Conservation (phyloP, 2,329 filamentous ascomycete species). For the Aspergillus sp. region DNA sequence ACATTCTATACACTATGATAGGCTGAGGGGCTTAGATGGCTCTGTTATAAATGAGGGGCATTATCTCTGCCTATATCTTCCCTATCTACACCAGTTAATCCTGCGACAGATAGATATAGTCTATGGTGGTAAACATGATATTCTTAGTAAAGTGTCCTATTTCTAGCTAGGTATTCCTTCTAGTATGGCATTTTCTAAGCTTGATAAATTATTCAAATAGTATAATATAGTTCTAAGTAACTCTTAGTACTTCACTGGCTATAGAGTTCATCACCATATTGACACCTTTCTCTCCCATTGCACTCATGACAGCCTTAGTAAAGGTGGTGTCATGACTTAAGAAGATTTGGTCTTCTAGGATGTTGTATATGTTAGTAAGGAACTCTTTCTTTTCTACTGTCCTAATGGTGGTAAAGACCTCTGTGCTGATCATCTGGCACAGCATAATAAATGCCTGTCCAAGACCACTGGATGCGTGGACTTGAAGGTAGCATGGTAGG, state of each 20-base stretch:
- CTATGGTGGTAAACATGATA: conserved; percentile 4
- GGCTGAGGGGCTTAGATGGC: neutral
- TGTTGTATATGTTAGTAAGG: neutral
- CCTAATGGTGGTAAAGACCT: neutral
- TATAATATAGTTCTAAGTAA: conserved; percentile 17
- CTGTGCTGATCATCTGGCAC: neutral
- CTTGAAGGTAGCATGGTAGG: neutral
- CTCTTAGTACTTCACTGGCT: conserved; percentile 17
- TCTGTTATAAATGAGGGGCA: neutral
- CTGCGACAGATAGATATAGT: neutral
- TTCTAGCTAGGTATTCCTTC: conserved; percentile 1
- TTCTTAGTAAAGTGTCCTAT: conserved; percentile 7
- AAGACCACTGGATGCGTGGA: neutral
- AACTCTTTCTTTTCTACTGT: neutral
- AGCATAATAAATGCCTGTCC: neutral
- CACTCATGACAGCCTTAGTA: neutral
- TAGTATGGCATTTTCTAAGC: conserved; percentile 9
- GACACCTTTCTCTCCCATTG: neutral
- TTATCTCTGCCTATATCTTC: neutral
- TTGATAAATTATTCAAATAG: conserved; percentile 13
- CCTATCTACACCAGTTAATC: neutral
- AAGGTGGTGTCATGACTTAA: neutral
- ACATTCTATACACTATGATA: neutral
- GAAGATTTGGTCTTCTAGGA: neutral
- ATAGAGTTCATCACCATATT: conserved; percentile 15